Evolutionary conservation across 2,329 filamentous ascomycete species (phyloP).

Genomic region (Paramyrothecium roridum): DNA sequence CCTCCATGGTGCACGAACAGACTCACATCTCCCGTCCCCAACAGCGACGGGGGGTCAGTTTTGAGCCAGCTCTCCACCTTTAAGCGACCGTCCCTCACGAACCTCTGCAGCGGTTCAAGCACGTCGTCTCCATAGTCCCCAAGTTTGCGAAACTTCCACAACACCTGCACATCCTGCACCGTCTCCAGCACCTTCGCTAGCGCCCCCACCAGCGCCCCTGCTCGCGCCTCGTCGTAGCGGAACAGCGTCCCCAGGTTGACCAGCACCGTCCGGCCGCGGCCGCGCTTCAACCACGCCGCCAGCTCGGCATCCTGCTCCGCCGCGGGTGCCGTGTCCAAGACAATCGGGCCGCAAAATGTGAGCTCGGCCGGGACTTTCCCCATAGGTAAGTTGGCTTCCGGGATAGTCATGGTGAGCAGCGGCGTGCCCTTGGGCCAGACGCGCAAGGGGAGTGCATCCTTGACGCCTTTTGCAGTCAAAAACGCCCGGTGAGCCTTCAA

Average conservation of each 20-base stretch:
- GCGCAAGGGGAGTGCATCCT: neutral
- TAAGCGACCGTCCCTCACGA: constrained; percentile 11
- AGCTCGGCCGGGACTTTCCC: constrained; percentile 30
- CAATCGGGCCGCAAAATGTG: constrained; percentile 37
- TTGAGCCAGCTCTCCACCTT: constrained; percentile 20
- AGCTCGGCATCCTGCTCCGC: constrained; percentile 38
- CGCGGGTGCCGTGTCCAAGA: constrained; percentile 31
- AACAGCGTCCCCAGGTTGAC: constrained; percentile 44
- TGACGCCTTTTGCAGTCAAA: neutral
- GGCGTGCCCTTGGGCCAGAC: neutral
- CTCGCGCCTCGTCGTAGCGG: constrained; percentile 15
- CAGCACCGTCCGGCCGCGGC: constrained; percentile 35
- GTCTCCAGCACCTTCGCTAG: constrained; percentile 14
- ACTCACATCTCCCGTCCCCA: constrained; percentile 23
- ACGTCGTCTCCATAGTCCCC: constrained; percentile 8
- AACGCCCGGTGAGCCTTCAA: constrained; percentile 1
- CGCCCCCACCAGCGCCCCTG: constrained; percentile 20
- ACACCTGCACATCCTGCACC: constrained; percentile 17
- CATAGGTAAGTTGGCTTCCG: constrained; percentile 22
- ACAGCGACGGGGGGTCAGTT: constrained; percentile 24
- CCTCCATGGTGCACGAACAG: constrained; percentile 16
- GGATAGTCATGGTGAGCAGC: constrained; percentile 19
- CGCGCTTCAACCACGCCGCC: constrained; percentile 33
- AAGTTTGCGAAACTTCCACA: constrained; percentile 24
- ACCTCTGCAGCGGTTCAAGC: neutral